Conservation (phyloP, 768 basidiomycete genomes). For the Xerocomellus chrysenteron region DNA sequence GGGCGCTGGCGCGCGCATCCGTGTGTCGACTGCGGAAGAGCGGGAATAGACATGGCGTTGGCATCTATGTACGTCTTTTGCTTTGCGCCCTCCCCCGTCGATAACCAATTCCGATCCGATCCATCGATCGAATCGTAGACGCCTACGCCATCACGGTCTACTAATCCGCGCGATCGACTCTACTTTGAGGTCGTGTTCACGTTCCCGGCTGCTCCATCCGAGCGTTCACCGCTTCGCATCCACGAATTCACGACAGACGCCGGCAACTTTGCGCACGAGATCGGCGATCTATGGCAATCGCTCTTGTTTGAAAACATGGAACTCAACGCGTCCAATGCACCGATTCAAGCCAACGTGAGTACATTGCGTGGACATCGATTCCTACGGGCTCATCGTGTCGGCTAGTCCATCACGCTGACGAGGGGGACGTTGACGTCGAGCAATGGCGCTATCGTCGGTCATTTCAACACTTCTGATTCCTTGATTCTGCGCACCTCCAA, state of each 20-base stretch:
- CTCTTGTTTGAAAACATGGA: conserved; percentile 29
- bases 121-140: conserved; percentile 12
- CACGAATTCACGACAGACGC: conserved; percentile 30
- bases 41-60: conserved; percentile 33
- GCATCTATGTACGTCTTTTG: conserved; percentile 33
- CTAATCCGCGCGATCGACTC: conserved; percentile 11
- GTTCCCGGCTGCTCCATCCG: conserved; percentile 24
- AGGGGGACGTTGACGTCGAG: conserved; percentile 24
- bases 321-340: conserved; percentile 23
- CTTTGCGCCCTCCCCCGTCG: no score
- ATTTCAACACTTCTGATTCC: conserved; percentile 31
- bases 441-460: conserved; percentile 38
- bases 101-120: not conserved
- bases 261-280: conserved; percentile 27
- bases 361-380: not conserved
- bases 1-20: conserved; percentile 26
- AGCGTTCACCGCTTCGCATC: conserved; percentile 21
- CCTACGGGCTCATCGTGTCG: not conserved
- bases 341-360: conserved; percentile 32
- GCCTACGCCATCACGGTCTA: not conserved
- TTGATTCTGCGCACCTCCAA: conserved; percentile 38
- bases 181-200: conserved; percentile 30
- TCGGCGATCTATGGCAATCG: conserved; percentile 28
- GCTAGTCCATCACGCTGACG: conserved; percentile 33
- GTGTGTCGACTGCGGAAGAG: conserved; percentile 32